Base-by-base conservation (phyloP, 2,329 filamentous ascomycete species). In the Hymenoscyphus fructigenus region DNA sequence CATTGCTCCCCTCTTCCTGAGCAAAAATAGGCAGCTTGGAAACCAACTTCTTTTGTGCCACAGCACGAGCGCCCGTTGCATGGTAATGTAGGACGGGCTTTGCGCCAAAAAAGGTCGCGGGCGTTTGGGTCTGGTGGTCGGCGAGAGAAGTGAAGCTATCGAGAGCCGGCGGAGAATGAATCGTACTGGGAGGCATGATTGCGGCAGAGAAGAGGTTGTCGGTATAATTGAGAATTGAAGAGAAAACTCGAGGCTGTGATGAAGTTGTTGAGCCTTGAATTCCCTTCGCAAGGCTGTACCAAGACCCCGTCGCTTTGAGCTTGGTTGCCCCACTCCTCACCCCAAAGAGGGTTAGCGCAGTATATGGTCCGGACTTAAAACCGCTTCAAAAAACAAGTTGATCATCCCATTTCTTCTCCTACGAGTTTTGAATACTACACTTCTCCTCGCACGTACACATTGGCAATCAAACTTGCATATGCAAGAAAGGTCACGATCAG, bases 81-180 rank as follows among this genome's bases (percentile, higher is more conserved):
- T 88, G 85, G 70, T 84, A 85, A 77, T 93, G 86, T 3, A 93
- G 83, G 55, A 93, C 83, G 1, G 91, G 87, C 73, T 90, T 91
- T 32, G 85, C 86, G 70, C 83, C 85, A 71, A 88, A 89, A 78
- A 93, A 94, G 53, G 85, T 89, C 65, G 82, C 81, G 0, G 91
- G 91, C 1, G 91, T 94, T 73, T 88, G 86, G 61, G 87, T 81
- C 75, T 92, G 85, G 75, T 92, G 90, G 66, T 91, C 87, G 65
- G 83, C 80, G 57, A 93, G 82, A 4, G 85, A 80, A 38, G 83
- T 87, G 77, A 87, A 93, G 74, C 88, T 84, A 41, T 80, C 80
- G 15, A 81, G 73, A 17, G 82, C 78, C 5, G 89, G 89, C 32
- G 86, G 79, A 2, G 78, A 78, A 59, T 82, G 82, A 57, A 91